A percentile compares a stretch with the other conserved stretches of the same genome.
Evolutionary conservation across 2,329 filamentous ascomycete genomes (phyloP).

Genomic region (Exserohilum rostratum): DNA sequence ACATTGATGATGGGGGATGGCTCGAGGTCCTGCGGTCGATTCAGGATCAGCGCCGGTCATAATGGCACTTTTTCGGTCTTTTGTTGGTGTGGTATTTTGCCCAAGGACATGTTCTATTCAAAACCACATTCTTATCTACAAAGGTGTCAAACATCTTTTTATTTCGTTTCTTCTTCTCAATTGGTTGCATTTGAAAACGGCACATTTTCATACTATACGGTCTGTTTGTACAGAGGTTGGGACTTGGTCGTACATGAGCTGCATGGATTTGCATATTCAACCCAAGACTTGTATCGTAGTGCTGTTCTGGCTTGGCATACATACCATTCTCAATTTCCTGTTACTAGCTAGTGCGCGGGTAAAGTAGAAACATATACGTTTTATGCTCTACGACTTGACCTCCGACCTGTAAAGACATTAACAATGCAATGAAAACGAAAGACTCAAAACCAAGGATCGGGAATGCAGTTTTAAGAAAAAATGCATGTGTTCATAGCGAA

Average conservation of each 20-base stretch:
- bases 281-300: slow-evolving; percentile 10
- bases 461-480: neutral
- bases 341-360: neutral
- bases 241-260: slow-evolving; percentile 11
- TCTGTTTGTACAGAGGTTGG: slow-evolving; percentile 5
- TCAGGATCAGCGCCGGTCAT: slow-evolving; percentile 30
- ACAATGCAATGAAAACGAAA: no score
- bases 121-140: neutral
- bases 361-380: neutral
- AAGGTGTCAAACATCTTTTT: neutral
- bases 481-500: slow-evolving; percentile 2
- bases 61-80: slow-evolving; percentile 11
- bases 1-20: slow-evolving; percentile 41
- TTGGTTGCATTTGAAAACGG: neutral
- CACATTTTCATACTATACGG: slow-evolving; percentile 5
- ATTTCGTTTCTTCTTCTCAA: neutral
- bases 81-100: slow-evolving; percentile 16
- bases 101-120: slow-evolving; percentile 21
- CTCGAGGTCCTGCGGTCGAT: slow-evolving; percentile 37
- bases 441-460: no score
- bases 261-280: slow-evolving; percentile 11
- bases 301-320: neutral
- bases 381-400: neutral
- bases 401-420: neutral
- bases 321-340: slow-evolving; percentile 11